A percentile compares a stretch with the other conserved stretches of the same genome.
Evolutionary conservation across 805 yeast genomes (phyloP).

Genomic region (Priceomyces carsonii): DNA sequence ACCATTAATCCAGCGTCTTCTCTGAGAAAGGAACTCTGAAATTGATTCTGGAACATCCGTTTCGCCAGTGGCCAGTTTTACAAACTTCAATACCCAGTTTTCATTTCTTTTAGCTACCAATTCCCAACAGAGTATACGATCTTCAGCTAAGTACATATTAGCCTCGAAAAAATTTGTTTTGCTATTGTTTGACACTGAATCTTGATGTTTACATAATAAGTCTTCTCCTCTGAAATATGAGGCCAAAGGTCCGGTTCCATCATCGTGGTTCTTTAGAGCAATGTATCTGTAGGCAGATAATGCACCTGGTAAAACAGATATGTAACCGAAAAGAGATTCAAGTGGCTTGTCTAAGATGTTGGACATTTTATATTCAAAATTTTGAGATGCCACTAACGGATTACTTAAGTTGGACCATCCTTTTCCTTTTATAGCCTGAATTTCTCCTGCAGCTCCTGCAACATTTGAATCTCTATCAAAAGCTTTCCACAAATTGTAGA

Average conservation of each 20-base stretch:
- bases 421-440: slow-evolving; percentile 91
- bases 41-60: slow-evolving; percentile 93
- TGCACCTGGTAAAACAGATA: slow-evolving; percentile 94
- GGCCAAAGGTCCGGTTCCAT: slow-evolving; percentile 88
- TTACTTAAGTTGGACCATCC: slow-evolving; percentile 78
- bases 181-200: slow-evolving; percentile 23
- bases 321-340: slow-evolving; percentile 91
- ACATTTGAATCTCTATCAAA: slow-evolving; percentile 95
- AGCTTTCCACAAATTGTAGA: slow-evolving; percentile 96
- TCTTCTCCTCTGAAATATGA: slow-evolving; percentile 91
- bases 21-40: slow-evolving; percentile 84
- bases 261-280: slow-evolving; percentile 80
- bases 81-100: slow-evolving; percentile 89
- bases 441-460: slow-evolving; percentile 99
- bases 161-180: slow-evolving; percentile 86
- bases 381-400: slow-evolving; percentile 94
- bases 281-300: slow-evolving; percentile 89
- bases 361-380: slow-evolving; percentile 96
- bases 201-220: slow-evolving; percentile 29
- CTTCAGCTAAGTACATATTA: slow-evolving; percentile 96
- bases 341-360: slow-evolving; percentile 92
- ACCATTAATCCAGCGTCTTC: slow-evolving; percentile 97
- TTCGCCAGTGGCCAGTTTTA: slow-evolving; percentile 90
- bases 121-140: slow-evolving; percentile 95
- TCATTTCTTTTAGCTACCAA: slow-evolving; percentile 81